Evolutionary conservation across 805 yeast genomes (phyloP).

Genomic region (Phaffomyces antillensis): DNA sequence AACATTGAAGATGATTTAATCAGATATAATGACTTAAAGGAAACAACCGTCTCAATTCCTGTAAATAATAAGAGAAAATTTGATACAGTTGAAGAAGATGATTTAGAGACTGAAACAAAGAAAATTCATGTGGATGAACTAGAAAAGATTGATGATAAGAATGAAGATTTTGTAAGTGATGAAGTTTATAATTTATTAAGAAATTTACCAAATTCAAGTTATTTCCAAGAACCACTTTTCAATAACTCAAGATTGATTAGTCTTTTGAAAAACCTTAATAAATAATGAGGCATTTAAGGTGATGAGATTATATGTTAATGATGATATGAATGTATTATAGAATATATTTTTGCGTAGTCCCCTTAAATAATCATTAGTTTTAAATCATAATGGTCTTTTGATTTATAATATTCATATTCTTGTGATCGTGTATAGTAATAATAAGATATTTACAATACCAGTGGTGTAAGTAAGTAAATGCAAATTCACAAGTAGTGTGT

Average conservation of each 20-base stretch:
- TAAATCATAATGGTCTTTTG: no score
- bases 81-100: slow-evolving; percentile 5
- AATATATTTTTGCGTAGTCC: no score
- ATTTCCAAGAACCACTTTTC: slow-evolving; percentile 47
- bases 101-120: not conserved
- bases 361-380: no score
- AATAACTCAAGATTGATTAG: slow-evolving; percentile 40
- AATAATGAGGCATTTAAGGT: not conserved
- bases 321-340: no score
- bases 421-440: no score
- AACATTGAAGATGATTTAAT: slow-evolving; percentile 18
- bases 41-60: not conserved
- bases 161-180: slow-evolving; percentile 26
- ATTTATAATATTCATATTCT: no score
- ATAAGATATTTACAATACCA: no score
- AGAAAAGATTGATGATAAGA: slow-evolving; percentile 3
- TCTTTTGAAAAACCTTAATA: slow-evolving; percentile 8
- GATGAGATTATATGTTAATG: not conserved
- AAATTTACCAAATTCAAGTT: slow-evolving; percentile 47
- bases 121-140: slow-evolving; percentile 1
- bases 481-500: no score
- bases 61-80: slow-evolving; percentile 13
- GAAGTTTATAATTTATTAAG: slow-evolving; percentile 45
- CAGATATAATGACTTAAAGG: slow-evolving; percentile 23
- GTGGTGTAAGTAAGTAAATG: no score